Conservation (phyloP, 2,329 filamentous ascomycete genomes). For the Nothomitra cinnamomea region DNA sequence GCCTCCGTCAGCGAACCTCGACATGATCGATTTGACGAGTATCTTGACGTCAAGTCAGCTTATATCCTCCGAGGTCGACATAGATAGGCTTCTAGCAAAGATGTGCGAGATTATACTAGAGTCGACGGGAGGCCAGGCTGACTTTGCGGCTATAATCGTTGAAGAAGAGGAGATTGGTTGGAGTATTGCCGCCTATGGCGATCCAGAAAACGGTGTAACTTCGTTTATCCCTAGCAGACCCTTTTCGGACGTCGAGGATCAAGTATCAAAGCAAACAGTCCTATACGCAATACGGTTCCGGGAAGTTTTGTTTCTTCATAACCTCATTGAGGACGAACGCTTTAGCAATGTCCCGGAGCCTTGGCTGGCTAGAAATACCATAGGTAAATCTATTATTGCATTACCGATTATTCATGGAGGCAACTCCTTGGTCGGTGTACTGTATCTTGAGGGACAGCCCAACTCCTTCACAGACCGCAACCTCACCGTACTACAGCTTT, state of each 20-base stretch:
- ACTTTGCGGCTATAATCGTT: constrained; percentile 56
- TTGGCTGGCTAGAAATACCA: constrained; percentile 51
- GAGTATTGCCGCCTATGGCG: constrained; percentile 58
- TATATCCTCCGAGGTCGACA: constrained; percentile 59
- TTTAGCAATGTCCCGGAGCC: constrained; percentile 57
- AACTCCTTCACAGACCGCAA: constrained; percentile 60
- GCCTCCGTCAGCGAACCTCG: constrained; percentile 34
- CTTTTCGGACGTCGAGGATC: constrained; percentile 42
- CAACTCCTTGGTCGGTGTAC: constrained; percentile 51
- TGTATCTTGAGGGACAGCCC: constrained; percentile 60
- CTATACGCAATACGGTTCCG: constrained; percentile 62
- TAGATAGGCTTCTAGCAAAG: constrained; percentile 59
- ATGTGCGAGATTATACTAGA: constrained; percentile 71
- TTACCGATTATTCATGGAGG: constrained; percentile 61
- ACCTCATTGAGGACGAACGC: constrained; percentile 57
- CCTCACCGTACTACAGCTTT: constrained; percentile 46
- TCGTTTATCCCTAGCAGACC: constrained; percentile 49
- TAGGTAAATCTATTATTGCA: constrained; percentile 61
- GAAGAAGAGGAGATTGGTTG: constrained; percentile 49
- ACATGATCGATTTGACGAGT: constrained; percentile 68
- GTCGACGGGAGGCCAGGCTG: constrained; percentile 54
- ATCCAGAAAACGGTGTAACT: constrained; percentile 49
- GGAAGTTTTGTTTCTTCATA: constrained; percentile 57
- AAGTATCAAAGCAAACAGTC: constrained; percentile 61
- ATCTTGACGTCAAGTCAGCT: constrained; percentile 67